Evolutionary conservation across 176 grass and related monocot genomes (phyloP).

Genomic region (Thalia dealbata): DNA sequence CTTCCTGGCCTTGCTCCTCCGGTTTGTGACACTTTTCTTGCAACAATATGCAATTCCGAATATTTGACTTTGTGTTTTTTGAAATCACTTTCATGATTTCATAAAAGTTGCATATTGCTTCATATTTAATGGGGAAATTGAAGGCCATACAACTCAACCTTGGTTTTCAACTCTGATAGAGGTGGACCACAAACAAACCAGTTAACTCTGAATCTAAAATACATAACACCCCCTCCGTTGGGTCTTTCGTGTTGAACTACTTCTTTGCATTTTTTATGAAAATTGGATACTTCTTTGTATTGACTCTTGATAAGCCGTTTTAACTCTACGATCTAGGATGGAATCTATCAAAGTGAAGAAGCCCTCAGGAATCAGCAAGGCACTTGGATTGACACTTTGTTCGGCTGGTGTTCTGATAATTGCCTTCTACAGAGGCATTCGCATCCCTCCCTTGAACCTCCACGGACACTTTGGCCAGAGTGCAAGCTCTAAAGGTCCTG

Average conservation of each 20-base stretch:
- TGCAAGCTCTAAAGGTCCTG: background rate
- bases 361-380: slow-evolving; percentile 34
- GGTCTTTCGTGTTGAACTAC: background rate
- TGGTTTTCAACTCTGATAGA: too few species aligned
- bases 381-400: slow-evolving; percentile 35
- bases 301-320: background rate
- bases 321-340: slow-evolving; percentile 25
- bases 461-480: slow-evolving; percentile 19
- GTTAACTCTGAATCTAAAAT: too few species aligned
- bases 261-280: background rate
- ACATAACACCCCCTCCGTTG: too few species aligned
- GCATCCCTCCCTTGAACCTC: slow-evolving; percentile 38
- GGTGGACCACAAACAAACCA: too few species aligned
- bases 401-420: slow-evolving; percentile 36
- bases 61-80: too few species aligned
- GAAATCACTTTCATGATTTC: too few species aligned
- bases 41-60: background rate
- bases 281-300: background rate
- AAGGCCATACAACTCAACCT: too few species aligned
- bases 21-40: background rate
- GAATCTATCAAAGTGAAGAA: slow-evolving; percentile 38
- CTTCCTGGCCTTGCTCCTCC: slow-evolving; percentile 19
- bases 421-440: slow-evolving; percentile 42
- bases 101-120: too few species aligned
- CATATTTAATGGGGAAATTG: too few species aligned